A percentile compares a stretch with the other conserved stretches of the same genome.
These are phyloP conservation scores for Mollisiaceae sp. DNA, from an alignment of 2,329 filamentous ascomycete genomes.

Conservation along the genomic window DNA sequence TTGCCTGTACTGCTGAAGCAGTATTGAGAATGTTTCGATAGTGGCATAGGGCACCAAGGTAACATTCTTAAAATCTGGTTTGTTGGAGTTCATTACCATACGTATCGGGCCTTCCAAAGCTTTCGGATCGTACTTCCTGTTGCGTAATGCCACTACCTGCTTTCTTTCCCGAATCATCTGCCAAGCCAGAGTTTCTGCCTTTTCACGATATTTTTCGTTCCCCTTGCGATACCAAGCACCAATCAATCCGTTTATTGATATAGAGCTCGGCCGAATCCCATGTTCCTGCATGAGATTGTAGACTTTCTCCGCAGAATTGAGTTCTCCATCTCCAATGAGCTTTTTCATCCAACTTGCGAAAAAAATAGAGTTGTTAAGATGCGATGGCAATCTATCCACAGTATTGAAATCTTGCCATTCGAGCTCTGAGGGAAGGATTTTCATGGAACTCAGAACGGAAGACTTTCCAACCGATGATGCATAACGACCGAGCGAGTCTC, in stretches of 20 bases:
- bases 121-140: background rate
- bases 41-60: slow-evolving; percentile 63
- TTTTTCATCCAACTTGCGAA: slow-evolving; percentile 89
- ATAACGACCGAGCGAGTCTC: slow-evolving; percentile 38
- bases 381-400: slow-evolving; percentile 56
- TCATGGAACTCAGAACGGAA: slow-evolving; percentile 27
- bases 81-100: slow-evolving; percentile 20
- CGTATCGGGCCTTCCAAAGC: slow-evolving; percentile 4
- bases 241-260: slow-evolving; percentile 82
- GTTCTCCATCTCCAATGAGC: slow-evolving; percentile 73
- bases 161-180: slow-evolving; percentile 75
- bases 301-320: slow-evolving; percentile 74
- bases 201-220: slow-evolving; percentile 56
- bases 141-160: slow-evolving; percentile 59
- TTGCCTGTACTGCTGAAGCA: slow-evolving; percentile 73
- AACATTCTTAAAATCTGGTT: slow-evolving; percentile 42
- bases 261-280: slow-evolving; percentile 70
- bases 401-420: slow-evolving; percentile 34
- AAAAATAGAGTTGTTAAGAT: slow-evolving; percentile 75
- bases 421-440: slow-evolving; percentile 43
- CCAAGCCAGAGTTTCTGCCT: slow-evolving; percentile 74
- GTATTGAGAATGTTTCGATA: slow-evolving; percentile 77
- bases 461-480: slow-evolving; percentile 16
- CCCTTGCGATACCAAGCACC: slow-evolving; percentile 76
- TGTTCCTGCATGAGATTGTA: slow-evolving; percentile 76